Percentiles rank a stretch among this genome's conserved stretches.
phyloP scores from a whole-genome alignment of 108 stramenopile species.

The Fistulifera pelliculosa region DNA sequence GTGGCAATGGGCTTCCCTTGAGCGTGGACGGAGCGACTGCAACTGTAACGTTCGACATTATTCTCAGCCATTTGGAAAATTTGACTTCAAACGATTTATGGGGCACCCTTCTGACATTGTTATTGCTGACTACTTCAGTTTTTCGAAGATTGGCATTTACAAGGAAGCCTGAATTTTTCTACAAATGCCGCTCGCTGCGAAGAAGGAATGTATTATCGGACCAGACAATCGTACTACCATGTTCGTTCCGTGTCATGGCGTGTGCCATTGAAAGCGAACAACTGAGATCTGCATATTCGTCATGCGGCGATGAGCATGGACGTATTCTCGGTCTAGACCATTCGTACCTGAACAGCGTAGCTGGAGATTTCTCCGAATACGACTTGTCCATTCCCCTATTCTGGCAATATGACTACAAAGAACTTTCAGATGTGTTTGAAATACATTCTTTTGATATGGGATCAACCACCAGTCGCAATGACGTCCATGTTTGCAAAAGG shows the following conservation, averaged over 20 bases:
- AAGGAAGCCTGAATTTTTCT: constrained; percentile 69
- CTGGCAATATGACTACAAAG: constrained; percentile 47
- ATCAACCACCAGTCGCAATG: not conserved
- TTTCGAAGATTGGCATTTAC: constrained; percentile 65
- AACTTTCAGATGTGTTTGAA: constrained; percentile 30
- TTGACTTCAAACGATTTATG: constrained; percentile 21
- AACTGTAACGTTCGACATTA: constrained; percentile 23
- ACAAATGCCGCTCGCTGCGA: constrained; percentile 41
- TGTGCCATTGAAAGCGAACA: constrained; percentile 56
- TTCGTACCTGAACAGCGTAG: constrained; percentile 36
- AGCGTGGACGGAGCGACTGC: not conserved
- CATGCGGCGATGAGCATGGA: constrained; percentile 24
- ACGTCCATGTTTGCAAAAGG: not conserved
- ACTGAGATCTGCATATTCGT: constrained; percentile 31
- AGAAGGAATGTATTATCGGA: constrained; percentile 23
- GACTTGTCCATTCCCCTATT: constrained; percentile 46
- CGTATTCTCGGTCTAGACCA: constrained; percentile 50
- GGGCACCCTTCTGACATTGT: constrained; percentile 42
- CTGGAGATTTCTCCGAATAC: constrained; percentile 27
- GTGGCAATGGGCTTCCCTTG: constrained; percentile 44
- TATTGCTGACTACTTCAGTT: constrained; percentile 73
- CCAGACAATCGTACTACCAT: constrained; percentile 32
- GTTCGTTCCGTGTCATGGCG: constrained; percentile 43
- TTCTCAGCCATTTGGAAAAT: constrained; percentile 38
- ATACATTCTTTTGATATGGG: constrained; percentile 32